These are phyloP conservation scores for Schrenkiella parvula DNA, from an alignment of 345 rosid species.

Conservation along the genomic window DNA sequence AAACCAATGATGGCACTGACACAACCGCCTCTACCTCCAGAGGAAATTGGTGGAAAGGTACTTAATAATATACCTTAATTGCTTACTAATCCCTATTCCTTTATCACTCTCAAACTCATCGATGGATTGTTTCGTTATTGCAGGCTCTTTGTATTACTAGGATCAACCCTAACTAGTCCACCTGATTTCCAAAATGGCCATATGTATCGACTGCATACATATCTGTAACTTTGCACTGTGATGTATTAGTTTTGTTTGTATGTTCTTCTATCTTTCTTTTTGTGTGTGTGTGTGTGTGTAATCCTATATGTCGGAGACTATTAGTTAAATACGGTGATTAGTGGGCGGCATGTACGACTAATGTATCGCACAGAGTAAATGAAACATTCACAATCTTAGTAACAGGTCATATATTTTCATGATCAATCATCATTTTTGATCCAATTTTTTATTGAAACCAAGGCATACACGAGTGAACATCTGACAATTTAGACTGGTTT, in stretches of 20 bases:
- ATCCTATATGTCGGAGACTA: neutral
- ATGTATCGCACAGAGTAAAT: constrained; percentile 4
- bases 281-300: constrained; percentile 2
- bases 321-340: neutral
- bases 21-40: constrained; percentile 53
- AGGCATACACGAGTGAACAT: neutral
- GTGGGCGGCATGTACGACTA: constrained; percentile 2
- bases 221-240: constrained; percentile 7
- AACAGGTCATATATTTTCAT: constrained; percentile 3
- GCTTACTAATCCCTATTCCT: neutral
- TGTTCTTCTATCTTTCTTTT: neutral
- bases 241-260: constrained; percentile 8
- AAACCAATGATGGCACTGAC: constrained; percentile 31
- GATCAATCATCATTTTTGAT: constrained; percentile 4
- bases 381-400: constrained; percentile 4
- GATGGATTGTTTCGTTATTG: neutral
- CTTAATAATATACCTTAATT: neutral
- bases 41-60: constrained; percentile 99
- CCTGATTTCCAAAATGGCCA: neutral
- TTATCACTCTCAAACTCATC: neutral
- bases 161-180: constrained; percentile 15
- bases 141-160: constrained; percentile 35
- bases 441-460: constrained; percentile 3
- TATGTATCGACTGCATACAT: neutral
- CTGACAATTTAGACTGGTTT: neutral